These are phyloP conservation scores for Mycena belliarum DNA, from an alignment of 768 basidiomycete genomes.

Conservation along the genomic window DNA sequence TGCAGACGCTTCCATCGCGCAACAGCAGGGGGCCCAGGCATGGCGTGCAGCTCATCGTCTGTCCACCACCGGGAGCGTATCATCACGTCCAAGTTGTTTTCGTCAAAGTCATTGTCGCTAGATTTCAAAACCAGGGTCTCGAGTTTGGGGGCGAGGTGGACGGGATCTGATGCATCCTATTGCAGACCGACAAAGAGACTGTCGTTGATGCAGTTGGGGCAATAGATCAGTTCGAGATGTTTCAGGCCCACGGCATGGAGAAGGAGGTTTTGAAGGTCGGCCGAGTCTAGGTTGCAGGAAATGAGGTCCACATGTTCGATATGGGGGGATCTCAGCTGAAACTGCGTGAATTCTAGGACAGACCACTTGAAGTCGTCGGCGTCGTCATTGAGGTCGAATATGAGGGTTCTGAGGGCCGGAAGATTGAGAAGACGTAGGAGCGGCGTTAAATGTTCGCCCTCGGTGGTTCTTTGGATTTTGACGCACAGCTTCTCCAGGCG, in stretches of 20 bases:
- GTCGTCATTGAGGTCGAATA: not conserved
- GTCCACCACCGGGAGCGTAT: constrained; percentile 17
- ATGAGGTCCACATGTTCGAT: no score
- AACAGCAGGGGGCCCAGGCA: not conserved
- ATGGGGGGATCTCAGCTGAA: no score
- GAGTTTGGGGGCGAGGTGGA: constrained; percentile 4
- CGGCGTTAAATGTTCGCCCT: not conserved
- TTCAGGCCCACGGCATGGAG: no score
- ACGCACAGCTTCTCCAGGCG: not conserved
- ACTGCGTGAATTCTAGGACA: no score
- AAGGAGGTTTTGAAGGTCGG: no score
- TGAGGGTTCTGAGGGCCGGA: not conserved
- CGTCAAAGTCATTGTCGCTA: not conserved
- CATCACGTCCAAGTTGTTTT: constrained; percentile 1
- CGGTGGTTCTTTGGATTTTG: not conserved
- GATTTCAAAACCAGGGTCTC: not conserved
- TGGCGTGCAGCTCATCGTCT: not conserved
- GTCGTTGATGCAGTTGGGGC: not conserved
- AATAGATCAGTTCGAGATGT: not conserved
- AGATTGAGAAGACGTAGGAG: no score
- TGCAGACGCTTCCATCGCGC: no score
- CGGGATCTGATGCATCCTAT: not conserved
- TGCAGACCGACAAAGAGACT: not conserved
- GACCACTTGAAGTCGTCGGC: not conserved
- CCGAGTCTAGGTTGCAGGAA: no score